phyloP scores from a whole-genome alignment of 1,284 basidiomycete genomes.

The Crocinoboletus sp. region DNA sequence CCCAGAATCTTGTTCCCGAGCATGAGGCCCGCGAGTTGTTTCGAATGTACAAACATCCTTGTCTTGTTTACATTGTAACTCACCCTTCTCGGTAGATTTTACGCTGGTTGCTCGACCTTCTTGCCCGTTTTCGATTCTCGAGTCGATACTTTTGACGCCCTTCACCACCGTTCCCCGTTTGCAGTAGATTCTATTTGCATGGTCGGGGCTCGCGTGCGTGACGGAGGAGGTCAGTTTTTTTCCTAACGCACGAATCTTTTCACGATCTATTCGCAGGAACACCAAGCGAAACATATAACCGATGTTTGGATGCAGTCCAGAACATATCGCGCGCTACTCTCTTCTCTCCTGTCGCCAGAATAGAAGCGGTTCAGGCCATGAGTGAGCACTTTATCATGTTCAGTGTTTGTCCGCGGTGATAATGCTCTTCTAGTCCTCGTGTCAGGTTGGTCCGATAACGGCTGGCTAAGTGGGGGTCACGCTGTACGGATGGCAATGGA shows the following conservation, averaged over 20 bases:
- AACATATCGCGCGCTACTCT: slow-evolving; percentile 79
- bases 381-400: slow-evolving; percentile 45
- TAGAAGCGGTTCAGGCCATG: slow-evolving; percentile 89
- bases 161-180: slow-evolving; percentile 80
- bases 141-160: slow-evolving; percentile 74
- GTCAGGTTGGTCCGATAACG: slow-evolving; percentile 88
- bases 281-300: slow-evolving; percentile 60
- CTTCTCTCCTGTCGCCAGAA: slow-evolving; percentile 76
- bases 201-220: slow-evolving; percentile 83
- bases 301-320: slow-evolving; percentile 78
- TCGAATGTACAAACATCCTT: slow-evolving; percentile 50
- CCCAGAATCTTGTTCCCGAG: slow-evolving; percentile 74
- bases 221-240: slow-evolving; percentile 69
- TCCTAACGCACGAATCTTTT: not conserved
- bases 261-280: slow-evolving; percentile 38
- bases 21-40: slow-evolving; percentile 81
- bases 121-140: slow-evolving; percentile 79
- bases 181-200: slow-evolving; percentile 85
- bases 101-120: slow-evolving; percentile 85
- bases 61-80: not conserved
- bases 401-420: slow-evolving; percentile 2
- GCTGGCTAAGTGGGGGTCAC: slow-evolving; percentile 89
- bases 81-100: slow-evolving; percentile 53
- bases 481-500: slow-evolving; percentile 93
- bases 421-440: slow-evolving; percentile 57